A percentile compares a stretch with the other conserved stretches of the same genome.
Evolutionary conservation across 805 yeast genomes (phyloP).

Genomic region (Priceomyces castillae): DNA sequence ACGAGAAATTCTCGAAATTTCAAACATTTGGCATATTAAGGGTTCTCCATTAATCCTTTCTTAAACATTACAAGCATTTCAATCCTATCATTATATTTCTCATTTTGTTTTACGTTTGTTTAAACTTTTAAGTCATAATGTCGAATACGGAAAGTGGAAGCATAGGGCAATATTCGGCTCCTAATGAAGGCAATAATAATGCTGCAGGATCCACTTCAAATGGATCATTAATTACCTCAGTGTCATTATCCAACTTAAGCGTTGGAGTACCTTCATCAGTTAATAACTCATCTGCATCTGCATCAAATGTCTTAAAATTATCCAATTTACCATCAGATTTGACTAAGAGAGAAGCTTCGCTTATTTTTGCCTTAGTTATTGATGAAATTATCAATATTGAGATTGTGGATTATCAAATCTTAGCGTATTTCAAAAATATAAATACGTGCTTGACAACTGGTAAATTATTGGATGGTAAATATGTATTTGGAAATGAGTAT

Average conservation of each 20-base stretch:
- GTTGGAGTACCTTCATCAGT: conserved; percentile 1
- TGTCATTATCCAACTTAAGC: conserved; percentile 4
- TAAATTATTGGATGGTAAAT: conserved; percentile 38
- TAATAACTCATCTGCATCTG: conserved; percentile 5
- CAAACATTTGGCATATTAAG: conserved; percentile 5
- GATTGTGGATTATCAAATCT: conserved; percentile 33
- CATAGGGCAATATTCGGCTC: conserved; percentile 7
- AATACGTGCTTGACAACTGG: conserved; percentile 42
- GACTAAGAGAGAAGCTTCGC: conserved; percentile 60
- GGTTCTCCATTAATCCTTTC: background rate
- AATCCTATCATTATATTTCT: conserved; percentile 5
- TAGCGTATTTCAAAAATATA: conserved; percentile 35
- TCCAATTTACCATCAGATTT: conserved; percentile 64
- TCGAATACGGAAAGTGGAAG: conserved; percentile 3
- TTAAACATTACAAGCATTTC: conserved; percentile 3
- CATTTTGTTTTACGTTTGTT: conserved; percentile 5
- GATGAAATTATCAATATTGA: conserved; percentile 55
- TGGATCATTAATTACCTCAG: conserved; percentile 9
- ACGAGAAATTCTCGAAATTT: conserved; percentile 6
- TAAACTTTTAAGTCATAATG: conserved; percentile 1
- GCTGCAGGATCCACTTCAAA: conserved; percentile 1
- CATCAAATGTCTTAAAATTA: conserved; percentile 25
- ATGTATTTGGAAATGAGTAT: conserved; percentile 34
- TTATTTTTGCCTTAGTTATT: conserved; percentile 66
- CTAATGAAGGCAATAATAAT: background rate